Percentiles rank a stretch among this genome's conserved stretches.
Conservation (phyloP, 495 filamentous ascomycete genomes). For the Talaromyces borbonicus region DNA sequence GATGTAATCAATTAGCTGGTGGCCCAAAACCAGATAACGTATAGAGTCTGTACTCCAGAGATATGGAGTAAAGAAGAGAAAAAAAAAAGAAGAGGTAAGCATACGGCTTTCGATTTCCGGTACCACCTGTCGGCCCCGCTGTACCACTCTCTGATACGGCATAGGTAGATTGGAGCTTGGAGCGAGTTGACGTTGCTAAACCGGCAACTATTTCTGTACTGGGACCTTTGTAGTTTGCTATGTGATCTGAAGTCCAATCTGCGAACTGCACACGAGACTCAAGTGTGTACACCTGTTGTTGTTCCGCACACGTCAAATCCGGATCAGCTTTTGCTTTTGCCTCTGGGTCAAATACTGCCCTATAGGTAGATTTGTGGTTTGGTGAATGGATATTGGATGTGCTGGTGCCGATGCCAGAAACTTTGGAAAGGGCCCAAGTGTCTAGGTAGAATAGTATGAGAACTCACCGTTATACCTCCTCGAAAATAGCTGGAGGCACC, state of each 20-base stretch:
- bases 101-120: constrained; percentile 46
- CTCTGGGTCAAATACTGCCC: no score
- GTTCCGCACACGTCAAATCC: no score
- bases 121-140: constrained; percentile 51
- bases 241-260: constrained; percentile 46
- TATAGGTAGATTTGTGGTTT: no score
- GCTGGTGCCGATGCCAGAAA: no score
- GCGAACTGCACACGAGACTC: constrained; percentile 49
- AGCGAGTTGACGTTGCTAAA: constrained; percentile 45
- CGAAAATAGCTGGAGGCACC: constrained; percentile 48
- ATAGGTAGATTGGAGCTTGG: constrained; percentile 42
- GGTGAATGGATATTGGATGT: no score
- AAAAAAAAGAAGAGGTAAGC: constrained; percentile 17
- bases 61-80: not conserved
- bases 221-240: constrained; percentile 44
- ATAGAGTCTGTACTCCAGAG: not conserved
- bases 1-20: no score
- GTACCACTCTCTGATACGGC: constrained; percentile 51
- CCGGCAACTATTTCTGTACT: constrained; percentile 44
- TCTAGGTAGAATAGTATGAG: no score
- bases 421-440: no score
- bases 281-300: constrained; percentile 45
- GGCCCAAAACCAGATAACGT: constrained; percentile 1
- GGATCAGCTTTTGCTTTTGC: no score
- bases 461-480: constrained; percentile 47